These are phyloP conservation scores for Scutellaria minor DNA, from an alignment of 257 asterid species.

Conservation along the genomic window DNA sequence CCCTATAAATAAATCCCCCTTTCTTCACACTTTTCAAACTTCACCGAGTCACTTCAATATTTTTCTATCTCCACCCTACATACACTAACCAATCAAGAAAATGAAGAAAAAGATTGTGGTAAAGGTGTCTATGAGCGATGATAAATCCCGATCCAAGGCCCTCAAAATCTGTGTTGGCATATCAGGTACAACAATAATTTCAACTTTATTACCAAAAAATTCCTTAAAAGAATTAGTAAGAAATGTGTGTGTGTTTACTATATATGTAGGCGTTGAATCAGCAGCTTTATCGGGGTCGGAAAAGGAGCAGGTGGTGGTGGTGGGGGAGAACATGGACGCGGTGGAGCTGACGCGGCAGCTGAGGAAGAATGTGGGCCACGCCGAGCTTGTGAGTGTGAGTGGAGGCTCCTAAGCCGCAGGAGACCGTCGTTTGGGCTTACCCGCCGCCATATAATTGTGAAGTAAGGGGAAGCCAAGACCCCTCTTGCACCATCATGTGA, in stretches of 20 bases:
- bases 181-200: constrained; percentile 30
- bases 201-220: no score
- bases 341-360: constrained; percentile 47
- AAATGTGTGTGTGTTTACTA: background rate
- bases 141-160: constrained; percentile 53
- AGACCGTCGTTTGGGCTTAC: constrained; percentile 19
- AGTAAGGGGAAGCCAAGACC: constrained; percentile 6
- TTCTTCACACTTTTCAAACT: no score
- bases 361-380: constrained; percentile 58
- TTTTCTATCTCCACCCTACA: no score
- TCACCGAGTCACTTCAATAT: no score
- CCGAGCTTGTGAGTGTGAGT: constrained; percentile 51
- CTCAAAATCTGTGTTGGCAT: constrained; percentile 46
- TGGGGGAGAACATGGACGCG: constrained; percentile 69
- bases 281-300: constrained; percentile 48
- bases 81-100: no score
- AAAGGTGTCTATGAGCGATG: constrained; percentile 43
- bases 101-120: constrained; percentile 68
- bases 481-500: constrained; percentile 53
- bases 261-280: constrained; percentile 49
- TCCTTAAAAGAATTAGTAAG: background rate
- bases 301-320: constrained; percentile 53
- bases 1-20: no score
- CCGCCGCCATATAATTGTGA: constrained; percentile 1
- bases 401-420: constrained; percentile 16